phyloP scores from a whole-genome alignment of 1,284 basidiomycete genomes.

The Ceratobasidium theobromae region DNA sequence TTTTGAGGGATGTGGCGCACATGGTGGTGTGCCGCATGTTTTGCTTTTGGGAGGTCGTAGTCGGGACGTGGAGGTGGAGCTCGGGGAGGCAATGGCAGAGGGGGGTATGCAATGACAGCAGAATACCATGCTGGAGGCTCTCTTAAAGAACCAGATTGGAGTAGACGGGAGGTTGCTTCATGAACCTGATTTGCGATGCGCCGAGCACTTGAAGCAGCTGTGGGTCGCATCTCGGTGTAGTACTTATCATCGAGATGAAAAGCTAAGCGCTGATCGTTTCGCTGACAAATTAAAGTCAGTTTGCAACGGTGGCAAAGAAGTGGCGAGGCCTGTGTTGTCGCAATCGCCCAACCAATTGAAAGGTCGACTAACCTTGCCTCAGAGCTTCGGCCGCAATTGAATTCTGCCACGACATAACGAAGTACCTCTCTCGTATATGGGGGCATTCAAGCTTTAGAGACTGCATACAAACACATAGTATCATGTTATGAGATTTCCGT shows the following conservation, averaged over 20 bases:
- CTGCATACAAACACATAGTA: too few species aligned
- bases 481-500: too few species aligned
- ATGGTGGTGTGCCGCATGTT: slow-evolving; percentile 39
- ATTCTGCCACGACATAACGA: too few species aligned
- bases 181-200: slow-evolving; percentile 87
- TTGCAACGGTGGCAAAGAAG: too few species aligned
- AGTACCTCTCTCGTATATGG: too few species aligned
- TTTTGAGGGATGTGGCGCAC: slow-evolving; percentile 48
- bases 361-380: too few species aligned
- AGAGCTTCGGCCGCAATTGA: too few species aligned
- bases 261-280: not conserved
- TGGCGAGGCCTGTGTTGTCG: too few species aligned
- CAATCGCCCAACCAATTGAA: too few species aligned
- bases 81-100: slow-evolving; percentile 78
- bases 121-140: slow-evolving; percentile 82
- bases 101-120: slow-evolving; percentile 85
- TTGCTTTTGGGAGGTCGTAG: slow-evolving; percentile 40
- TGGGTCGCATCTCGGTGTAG: not conserved
- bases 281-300: too few species aligned
- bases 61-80: slow-evolving; percentile 55
- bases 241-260: not conserved
- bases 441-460: too few species aligned
- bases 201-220: slow-evolving; percentile 48
- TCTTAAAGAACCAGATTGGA: slow-evolving; percentile 68
- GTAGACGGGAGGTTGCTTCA: slow-evolving; percentile 80